Base-by-base conservation (phyloP, 345 rosid genomes). In the Hibiscus mutabilis region DNA sequence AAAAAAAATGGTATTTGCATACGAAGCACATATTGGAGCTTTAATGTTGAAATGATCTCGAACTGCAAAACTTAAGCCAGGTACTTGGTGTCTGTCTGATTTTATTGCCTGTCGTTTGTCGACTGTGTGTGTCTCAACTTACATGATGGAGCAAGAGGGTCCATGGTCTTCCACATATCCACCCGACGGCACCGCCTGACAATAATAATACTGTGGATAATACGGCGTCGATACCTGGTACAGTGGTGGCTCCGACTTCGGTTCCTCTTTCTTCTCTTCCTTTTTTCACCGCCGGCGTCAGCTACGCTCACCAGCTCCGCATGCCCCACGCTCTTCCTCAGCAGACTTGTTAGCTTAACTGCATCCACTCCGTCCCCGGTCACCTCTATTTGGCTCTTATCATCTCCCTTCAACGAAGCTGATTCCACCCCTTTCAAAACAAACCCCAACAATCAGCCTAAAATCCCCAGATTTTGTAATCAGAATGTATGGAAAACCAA, bases 341-440 rank as follows among this genome's bases (percentile, higher is more conserved):
- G 60, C 70, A 14, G 18, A 31, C 65, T 63, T 10, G 81, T 72
- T 0, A 86, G 78, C 10, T 16, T 1, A 3, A 77, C 81, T 70
- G 82, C 27, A 56, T 86, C 74, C n/a, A 76, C 82, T 4, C 60
- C 60, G 8, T 79, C 84, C 29, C 90, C 90, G 0, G 66, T 80
- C 4, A 88, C 79, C 75, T 84, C 90, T 33, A 86, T 86, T 53
- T 84, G 81, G 73, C 68, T 80, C 82, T 78, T 74, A n/a, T 80
- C 86, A 19, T 71, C 74, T 4, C 88, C 89, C 71, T 76, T 85
- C 61, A 83, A 64, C 1, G 80, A 72, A 40, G 72, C 90, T 0
- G 80, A 80, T 40, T 82, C 72, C 15, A 88, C 90, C 0, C 88
- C 88, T 83, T 21, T 12, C 29, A 11, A 56, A 56, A 56, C 18